These are phyloP conservation scores for Crotalaria pallida DNA, from an alignment of 306 rosid genomes.

Conservation along the genomic window DNA sequence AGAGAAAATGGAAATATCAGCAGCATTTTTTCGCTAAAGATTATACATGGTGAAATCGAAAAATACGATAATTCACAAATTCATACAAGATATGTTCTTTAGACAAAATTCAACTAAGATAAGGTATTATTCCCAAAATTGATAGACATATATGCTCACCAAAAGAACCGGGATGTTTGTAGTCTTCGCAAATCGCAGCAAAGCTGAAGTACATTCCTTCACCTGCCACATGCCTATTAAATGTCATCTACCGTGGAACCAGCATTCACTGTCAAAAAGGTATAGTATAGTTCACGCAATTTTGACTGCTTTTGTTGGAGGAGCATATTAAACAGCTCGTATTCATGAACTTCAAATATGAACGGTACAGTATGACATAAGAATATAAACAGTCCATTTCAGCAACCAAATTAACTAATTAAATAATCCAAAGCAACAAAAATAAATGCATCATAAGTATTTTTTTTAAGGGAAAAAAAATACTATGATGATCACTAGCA, in stretches of 20 bases:
- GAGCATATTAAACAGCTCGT: not conserved
- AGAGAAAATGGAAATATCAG: not conserved
- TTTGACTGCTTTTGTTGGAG: not conserved
- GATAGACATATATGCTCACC: slow-evolving; percentile 42
- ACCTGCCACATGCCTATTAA: slow-evolving; percentile 46
- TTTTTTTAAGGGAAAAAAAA: no score
- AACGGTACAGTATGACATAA: not conserved
- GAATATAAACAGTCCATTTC: not conserved
- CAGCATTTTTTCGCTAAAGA: not conserved
- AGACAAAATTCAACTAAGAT: not conserved
- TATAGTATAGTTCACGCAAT: slow-evolving; percentile 3
- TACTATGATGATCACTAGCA: not conserved
- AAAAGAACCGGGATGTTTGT: slow-evolving; percentile 71
- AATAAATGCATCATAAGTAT: not conserved
- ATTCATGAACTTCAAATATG: not conserved
- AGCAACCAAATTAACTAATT: not conserved
- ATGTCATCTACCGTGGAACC: slow-evolving; percentile 15
- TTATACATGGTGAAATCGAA: not conserved
- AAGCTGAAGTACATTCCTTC: slow-evolving; percentile 82
- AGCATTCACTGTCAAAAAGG: slow-evolving; percentile 5
- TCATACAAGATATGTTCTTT: not conserved
- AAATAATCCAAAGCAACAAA: slow-evolving; percentile 9
- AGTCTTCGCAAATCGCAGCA: slow-evolving; percentile 80
- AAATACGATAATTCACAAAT: not conserved
- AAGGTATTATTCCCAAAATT: not conserved